Percentiles rank a stretch among this genome's conserved stretches.
Evolutionary conservation across 352 stramenopile species (phyloP).

Genomic region (Globisporangium takayamanum): DNA sequence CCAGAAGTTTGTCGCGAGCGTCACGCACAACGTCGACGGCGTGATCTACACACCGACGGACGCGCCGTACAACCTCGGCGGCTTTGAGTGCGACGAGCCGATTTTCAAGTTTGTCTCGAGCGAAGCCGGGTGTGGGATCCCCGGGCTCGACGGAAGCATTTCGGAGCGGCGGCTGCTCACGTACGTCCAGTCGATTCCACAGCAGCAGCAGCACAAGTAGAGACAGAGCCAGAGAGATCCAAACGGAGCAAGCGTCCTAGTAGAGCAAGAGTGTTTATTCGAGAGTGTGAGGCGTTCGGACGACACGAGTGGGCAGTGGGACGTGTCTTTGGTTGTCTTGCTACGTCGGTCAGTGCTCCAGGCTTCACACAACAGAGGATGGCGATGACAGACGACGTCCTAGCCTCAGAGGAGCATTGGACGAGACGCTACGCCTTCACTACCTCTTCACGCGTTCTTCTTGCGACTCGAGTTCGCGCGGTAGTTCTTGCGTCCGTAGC

Average conservation of each 20-base stretch:
- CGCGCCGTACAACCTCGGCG: conserved; percentile 78
- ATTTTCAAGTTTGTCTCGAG: conserved; percentile 89
- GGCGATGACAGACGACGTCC: not conserved
- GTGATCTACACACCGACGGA: conserved; percentile 84
- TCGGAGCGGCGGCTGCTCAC: conserved; percentile 67
- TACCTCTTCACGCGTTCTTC: conserved; percentile 24
- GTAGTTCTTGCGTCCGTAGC: conserved; percentile 77
- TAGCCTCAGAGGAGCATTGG: not conserved
- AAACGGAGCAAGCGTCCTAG: not conserved
- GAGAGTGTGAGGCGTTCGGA: not conserved
- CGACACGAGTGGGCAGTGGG: too few species aligned
- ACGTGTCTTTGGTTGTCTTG: too few species aligned
- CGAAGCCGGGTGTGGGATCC: conserved; percentile 65
- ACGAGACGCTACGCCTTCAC: conserved; percentile 2
- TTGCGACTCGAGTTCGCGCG: conserved; percentile 57
- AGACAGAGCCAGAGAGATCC: not conserved
- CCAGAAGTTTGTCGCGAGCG: conserved; percentile 80
- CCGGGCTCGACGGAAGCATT: conserved; percentile 77
- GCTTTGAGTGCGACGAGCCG: conserved; percentile 77
- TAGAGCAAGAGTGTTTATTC: conserved; percentile 10
- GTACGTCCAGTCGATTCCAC: conserved; percentile 71
- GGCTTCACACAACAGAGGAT: not conserved
- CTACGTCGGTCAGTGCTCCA: too few species aligned
- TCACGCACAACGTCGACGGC: conserved; percentile 83
- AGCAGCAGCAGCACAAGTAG: conserved; percentile 28